phyloP scores from a whole-genome alignment of 108 stramenopile species.

The Stephanodiscus minutulus region DNA sequence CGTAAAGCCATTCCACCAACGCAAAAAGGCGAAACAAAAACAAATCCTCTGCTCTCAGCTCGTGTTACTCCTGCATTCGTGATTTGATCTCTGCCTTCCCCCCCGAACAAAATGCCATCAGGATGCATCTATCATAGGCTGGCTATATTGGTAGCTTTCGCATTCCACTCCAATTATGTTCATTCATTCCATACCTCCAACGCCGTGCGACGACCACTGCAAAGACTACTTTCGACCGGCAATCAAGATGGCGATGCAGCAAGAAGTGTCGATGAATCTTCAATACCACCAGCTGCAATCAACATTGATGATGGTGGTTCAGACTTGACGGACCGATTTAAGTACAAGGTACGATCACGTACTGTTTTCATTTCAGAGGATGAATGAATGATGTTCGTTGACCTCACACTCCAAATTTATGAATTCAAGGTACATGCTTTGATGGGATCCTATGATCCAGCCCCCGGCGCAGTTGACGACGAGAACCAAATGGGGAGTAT shows the following conservation, averaged over 20 bases:
- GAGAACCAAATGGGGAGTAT: slow-evolving; percentile 75
- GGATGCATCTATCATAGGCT: no score
- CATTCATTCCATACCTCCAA: no score
- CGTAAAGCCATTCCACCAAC: no score
- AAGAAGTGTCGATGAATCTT: background rate
- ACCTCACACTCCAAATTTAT: background rate
- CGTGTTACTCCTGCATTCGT: no score
- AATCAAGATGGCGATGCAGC: background rate
- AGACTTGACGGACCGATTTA: slow-evolving; percentile 78
- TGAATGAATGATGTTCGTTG: background rate
- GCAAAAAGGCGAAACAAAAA: no score
- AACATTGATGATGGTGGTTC: slow-evolving; percentile 45
- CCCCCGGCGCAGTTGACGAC: slow-evolving; percentile 51
- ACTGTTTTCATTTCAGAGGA: background rate
- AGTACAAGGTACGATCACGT: slow-evolving; percentile 55
- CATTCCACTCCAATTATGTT: no score
- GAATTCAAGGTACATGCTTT: slow-evolving; percentile 62
- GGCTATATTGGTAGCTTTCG: no score
- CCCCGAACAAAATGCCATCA: no score
- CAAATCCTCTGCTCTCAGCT: no score
- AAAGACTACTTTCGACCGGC: no score
- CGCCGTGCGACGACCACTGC: no score
- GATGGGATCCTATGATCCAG: slow-evolving; percentile 76
- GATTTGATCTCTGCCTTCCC: no score
- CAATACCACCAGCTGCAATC: slow-evolving; percentile 21